Conservation (phyloP, 192 early-diverging fungal species). For the Linderina pennispora region DNA sequence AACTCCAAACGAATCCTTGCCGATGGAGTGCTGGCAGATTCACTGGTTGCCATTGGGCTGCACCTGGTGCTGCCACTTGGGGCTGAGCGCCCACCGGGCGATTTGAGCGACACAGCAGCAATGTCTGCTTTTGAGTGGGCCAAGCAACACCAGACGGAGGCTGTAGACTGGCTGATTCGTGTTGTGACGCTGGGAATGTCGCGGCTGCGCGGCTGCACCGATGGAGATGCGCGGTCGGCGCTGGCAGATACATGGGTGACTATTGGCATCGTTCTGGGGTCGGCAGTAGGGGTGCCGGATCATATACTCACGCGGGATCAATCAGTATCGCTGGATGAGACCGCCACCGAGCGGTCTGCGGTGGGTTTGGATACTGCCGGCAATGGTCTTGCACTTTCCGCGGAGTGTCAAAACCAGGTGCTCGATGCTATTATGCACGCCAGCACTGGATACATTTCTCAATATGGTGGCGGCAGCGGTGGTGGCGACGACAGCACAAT, state of each 20-base stretch:
- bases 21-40: slow-evolving; percentile 23
- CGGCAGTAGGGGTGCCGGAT: slow-evolving; percentile 8
- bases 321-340: no score
- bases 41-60: slow-evolving; percentile 32
- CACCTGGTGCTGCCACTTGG: slow-evolving; percentile 15
- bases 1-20: no score
- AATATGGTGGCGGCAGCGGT: no score
- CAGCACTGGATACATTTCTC: slow-evolving; percentile 15
- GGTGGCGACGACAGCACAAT: no score
- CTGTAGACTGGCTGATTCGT: slow-evolving; percentile 18
- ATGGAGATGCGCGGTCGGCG: neutral
- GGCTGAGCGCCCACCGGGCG: neutral
- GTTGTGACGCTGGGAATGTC: slow-evolving; percentile 23
- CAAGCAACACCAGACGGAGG: neutral
- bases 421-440: slow-evolving; percentile 19
- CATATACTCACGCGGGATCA: no score
- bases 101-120: no score
- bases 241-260: slow-evolving; percentile 23
- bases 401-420: no score
- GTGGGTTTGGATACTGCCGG: no score
- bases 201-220: neutral
- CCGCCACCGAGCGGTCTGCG: no score
- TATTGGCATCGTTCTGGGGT: slow-evolving; percentile 13
- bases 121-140: neutral
- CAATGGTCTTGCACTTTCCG: no score